Evolutionary conservation across 225 moss, liverwort and hornwort genomes (phyloP), one percentile per base, ranked within the genome.

Genomic region (Marchantia paleacea): DNA sequence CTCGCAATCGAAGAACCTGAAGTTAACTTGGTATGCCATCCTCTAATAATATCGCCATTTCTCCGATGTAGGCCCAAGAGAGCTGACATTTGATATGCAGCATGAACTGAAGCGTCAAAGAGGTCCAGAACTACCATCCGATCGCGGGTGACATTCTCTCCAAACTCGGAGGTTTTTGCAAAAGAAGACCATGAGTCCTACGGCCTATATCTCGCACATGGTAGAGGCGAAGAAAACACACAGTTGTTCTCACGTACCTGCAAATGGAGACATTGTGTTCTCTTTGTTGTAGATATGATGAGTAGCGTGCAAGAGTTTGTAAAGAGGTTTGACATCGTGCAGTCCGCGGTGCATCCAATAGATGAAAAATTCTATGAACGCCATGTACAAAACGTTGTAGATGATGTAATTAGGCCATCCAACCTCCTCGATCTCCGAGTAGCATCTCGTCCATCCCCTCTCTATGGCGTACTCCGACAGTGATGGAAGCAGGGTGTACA

Each of bases 201-300:
- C 62, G 2, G 10, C 62, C 22, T 62, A 62, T 22, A 6, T 62
- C 39, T 39, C 39, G n/a, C 62, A 22, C 22, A 22, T 22, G 7
- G 4, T 62, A 39, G 62, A 7, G 22, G 62, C 4, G n/a, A 62
- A 62, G 24, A 62, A 16, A 62, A n/a, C 2, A 25, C 25, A 13
- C 25, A 28, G 12, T 52, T n/a, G 51, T 4, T 10, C 50, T 76
- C 18, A 84, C 66, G 14, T 72, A 95, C 99, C 99, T 94, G 99
- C 99, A 81, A 99, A 99, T 62, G 99, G 99, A 15, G 99, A 99
- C 80, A 99, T 72, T 14, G 99, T 99, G 79, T 99, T 92, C 85
- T 95, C 95, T 89, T 99, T 99, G 83, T 99, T 99, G 86, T 99
- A 99, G 80, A 99, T 94, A 66, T 99, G 99, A 82, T 99, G 99